Percentiles rank a stretch among this genome's conserved stretches.
Conservation (phyloP, 345 rosid species). For the Eucalyptus leucophloia region DNA sequence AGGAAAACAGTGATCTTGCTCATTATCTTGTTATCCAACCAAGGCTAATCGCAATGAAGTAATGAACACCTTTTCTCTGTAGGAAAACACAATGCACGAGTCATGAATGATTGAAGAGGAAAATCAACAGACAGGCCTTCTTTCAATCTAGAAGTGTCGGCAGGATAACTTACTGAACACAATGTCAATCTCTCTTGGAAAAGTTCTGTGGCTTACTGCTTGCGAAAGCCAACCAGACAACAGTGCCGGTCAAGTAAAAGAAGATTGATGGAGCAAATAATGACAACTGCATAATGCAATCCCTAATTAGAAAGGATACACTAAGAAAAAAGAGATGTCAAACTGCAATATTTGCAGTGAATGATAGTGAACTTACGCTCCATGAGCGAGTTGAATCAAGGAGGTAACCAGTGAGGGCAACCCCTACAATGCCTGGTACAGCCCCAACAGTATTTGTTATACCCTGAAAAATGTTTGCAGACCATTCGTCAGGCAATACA, state of each 20-base stretch:
- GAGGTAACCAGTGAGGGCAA: conserved; percentile 85
- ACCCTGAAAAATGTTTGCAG: conserved; percentile 32
- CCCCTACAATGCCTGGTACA: conserved; percentile 84
- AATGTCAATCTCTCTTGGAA: conserved; percentile 23
- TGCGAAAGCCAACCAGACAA: conserved; percentile 81
- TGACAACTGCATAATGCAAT: conserved; percentile 35
- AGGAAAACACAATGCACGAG: neutral
- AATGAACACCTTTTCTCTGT: neutral
- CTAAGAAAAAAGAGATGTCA: neutral
- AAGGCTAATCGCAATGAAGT: neutral
- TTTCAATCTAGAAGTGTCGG: neutral
- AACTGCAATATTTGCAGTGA: neutral
- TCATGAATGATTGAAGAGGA: neutral
- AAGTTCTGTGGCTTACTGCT: conserved; percentile 84
- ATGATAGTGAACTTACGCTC: conserved; percentile 57
- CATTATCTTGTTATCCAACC: neutral
- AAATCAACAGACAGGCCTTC: neutral
- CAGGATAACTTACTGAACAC: neutral
- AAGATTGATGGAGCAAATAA: conserved; percentile 82
- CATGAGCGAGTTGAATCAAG: conserved; percentile 92
- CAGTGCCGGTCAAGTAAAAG: conserved; percentile 86
- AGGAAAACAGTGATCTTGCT: neutral
- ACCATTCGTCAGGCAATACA: neutral
- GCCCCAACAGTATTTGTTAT: conserved; percentile 92
- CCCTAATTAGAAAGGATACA: neutral